Conservation (phyloP, 1,284 basidiomycete genomes). For the Calocybe gambosa region DNA sequence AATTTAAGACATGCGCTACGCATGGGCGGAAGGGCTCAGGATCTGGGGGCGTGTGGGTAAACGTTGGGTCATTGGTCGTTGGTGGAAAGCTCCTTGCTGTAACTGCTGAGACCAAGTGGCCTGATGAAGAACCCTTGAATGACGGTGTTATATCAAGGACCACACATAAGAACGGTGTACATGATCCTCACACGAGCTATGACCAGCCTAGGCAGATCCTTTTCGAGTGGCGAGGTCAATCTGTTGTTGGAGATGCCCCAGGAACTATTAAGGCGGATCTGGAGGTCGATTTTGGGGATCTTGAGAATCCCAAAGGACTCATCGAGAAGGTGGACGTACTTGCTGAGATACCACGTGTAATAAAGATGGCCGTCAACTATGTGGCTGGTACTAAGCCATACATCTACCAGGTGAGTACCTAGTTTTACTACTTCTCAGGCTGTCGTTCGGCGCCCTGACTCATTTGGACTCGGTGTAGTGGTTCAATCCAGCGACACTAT, state of each 20-base stretch:
- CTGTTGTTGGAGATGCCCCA: slow-evolving; percentile 44
- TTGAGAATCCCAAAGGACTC: slow-evolving; percentile 62
- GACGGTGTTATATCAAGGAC: slow-evolving; percentile 58
- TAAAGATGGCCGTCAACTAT: slow-evolving; percentile 87
- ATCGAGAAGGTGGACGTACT: slow-evolving; percentile 97
- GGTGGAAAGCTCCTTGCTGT: slow-evolving; percentile 72
- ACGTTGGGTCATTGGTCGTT: slow-evolving; percentile 79
- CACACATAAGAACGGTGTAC: slow-evolving; percentile 56
- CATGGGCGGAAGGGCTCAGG: slow-evolving; percentile 72
- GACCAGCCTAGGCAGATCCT: slow-evolving; percentile 64
- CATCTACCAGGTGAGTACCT: slow-evolving; percentile 71
- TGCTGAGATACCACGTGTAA: slow-evolving; percentile 90
- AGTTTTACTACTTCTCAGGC: slow-evolving; percentile 20
- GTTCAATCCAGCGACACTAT: slow-evolving; percentile 69
- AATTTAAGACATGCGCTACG: slow-evolving; percentile 81
- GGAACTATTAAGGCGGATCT: slow-evolving; percentile 54
- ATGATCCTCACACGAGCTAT: slow-evolving; percentile 81
- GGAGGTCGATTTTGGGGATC: slow-evolving; percentile 52
- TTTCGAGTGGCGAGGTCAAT: slow-evolving; percentile 78
- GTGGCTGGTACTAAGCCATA: slow-evolving; percentile 90
- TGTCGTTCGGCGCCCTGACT: slow-evolving; percentile 4
- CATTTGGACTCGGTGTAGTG: slow-evolving; percentile 46
- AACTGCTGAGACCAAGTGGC: slow-evolving; percentile 65
- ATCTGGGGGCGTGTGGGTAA: slow-evolving; percentile 78
- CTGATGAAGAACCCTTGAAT: slow-evolving; percentile 45